Evolutionary conservation across 148 eudicot genomes (phyloP), one percentile per base, ranked within the genome.

Genomic region (Bassia scoparia): DNA sequence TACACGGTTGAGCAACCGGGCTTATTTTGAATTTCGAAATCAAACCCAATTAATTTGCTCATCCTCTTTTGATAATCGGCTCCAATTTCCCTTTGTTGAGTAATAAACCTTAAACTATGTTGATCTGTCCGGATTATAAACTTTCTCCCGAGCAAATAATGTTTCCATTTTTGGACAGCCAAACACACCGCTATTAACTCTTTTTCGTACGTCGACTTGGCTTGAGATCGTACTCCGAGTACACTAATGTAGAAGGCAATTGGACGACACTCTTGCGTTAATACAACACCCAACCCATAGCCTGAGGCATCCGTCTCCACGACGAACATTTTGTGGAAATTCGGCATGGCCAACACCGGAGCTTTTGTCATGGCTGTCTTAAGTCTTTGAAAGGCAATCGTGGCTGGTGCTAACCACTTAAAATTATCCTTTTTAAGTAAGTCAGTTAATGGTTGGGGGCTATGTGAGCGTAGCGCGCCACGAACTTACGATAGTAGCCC

Each of bases 51-150:
- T 1, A 63, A 14, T 52, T 63, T 73, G 8, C 35, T 14, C 5
- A 73, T 14, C 24, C 67, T 34, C 26, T 21, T 63, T 4, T 38
- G 43, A 8, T 63, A 38, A 1, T 18, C 43, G 2, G 11, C 20
- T 7, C 43, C 33, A 20, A 43, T 49, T 0, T 58, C 43, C 3
- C n/a, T 14, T 17, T 73, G 61, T 7, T 62, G 24, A 6, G 43
- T 37, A 5, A 37, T 37, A 10, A 37, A 37, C 2, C 43, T 37
- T 37, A 37, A 10, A 10, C 61, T 73, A 0, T 18, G 8, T 18
- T 73, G 76, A 63, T 73, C 46, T 7, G 76, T 63, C 2, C 31
- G 5, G 14, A 73, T 27, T 9, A 48, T 11, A 12, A 64, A 73
- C 10, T 29, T 4, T 1, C 46, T 12, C 8, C 76, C 76, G 21